Base-by-base conservation (phyloP, 805 yeast species). In the Metschnikowia orientalis region DNA sequence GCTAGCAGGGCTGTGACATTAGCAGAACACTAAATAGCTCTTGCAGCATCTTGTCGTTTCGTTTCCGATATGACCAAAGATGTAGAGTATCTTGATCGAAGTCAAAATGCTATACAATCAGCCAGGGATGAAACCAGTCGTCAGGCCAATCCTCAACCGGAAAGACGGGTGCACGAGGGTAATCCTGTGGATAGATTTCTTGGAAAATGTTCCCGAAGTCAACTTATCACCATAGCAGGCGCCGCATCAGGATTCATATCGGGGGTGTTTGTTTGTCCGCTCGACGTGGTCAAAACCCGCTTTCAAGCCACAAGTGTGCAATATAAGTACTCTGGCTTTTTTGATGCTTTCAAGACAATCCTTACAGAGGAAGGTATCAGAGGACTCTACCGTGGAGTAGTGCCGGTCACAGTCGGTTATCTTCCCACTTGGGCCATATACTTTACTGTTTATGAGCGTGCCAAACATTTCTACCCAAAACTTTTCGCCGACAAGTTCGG, bases 391-490 rank as follows among this genome's bases (percentile, higher is more conserved):
- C 67, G 95, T 41, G 98, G 98, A 4, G 61, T 92, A 15, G 81
- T 81, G 2, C 97, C 98, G n/a, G 87, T 90, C 23, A 73, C 90
- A 1, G 59, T 90, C 31, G 98, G 98, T 0, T 92, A 92, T 58
- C 78, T 92, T 48, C 98, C 98, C 10, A 87, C 97, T 0, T 92
- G 98, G 98, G 88, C 88, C 70, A 84, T 92, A 28, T 92, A 92
- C 56, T 92, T 92, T 60, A 73, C 90, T 6, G 83, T 88, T 19
- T 92, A 92, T 57, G 97, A 90, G 53, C 63, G 72, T 35, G 79
- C 88, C 17, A 89, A 88, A 54, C 50, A 57, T 27, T 52, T 69
- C 30, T 75, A 73, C 48, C 79, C 81, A 2, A 39, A 37, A 2
- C 40, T 69, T 16, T 58, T 71, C 26, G 42, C 57, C 10, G 28